Base-by-base conservation (phyloP, 805 yeast genomes). In the Cyberlindnera suaveolens region DNA sequence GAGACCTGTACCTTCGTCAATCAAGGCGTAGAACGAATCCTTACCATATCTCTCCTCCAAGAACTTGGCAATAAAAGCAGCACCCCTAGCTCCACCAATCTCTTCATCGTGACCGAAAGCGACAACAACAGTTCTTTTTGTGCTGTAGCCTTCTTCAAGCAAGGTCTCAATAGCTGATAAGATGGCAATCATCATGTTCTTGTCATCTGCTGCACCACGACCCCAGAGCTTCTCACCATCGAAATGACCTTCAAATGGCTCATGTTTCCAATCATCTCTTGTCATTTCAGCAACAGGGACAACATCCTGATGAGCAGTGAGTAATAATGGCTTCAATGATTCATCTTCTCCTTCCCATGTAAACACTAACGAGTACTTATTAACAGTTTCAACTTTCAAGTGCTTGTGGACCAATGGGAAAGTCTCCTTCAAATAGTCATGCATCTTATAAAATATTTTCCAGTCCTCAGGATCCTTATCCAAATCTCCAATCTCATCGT, bases 71-170 rank as follows among this genome's bases (percentile, higher is more conserved):
- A 85, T 64, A n/a, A 62, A 46, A 1, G 53, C 45, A 4, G 93
- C 93, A 41, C 91, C 90, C 7, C 66, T 60, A 16, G 50, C 45
- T 5, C 95, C 95, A 31, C 76, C 69, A 32, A 75, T 72, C 58
- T 85, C 95, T 64, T 85, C 95, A 57, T 85, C 93, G 51, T 74
- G 80, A 0, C 95, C 95, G 58, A 80, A 76, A 0, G 84, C 79
- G 3, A 80, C 58, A 19, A 85, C 51, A 18, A 83, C 60, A 2
- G 84, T 72, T 58, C 91, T 74, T 42, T 67, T 56, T 7, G 86
- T 84, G 29, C 54, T 40, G 61, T 70, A 81, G 4, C 67, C 70
- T 13, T 56, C 53, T 32, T 64, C 54, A 29, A 82, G 56, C 34
- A 80, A 60, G 34, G 64, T 61, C 53, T 80, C 85, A 8, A 75